Evolutionary conservation across 2,329 filamentous ascomycete species (phyloP).

Genomic region (Diaporthe eres): DNA sequence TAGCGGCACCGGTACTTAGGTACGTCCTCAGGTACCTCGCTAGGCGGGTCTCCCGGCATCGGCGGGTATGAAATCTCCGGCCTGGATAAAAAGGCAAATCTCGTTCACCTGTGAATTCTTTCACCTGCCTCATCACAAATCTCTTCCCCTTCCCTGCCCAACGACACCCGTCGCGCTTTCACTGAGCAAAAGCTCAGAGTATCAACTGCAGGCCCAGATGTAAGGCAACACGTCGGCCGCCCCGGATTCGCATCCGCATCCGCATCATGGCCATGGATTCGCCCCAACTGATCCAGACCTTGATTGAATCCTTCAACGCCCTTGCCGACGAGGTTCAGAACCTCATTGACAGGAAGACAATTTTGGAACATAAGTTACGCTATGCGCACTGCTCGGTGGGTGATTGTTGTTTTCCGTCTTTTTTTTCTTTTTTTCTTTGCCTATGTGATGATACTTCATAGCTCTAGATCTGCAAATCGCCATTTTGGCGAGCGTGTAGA

Average conservation of each 20-base stretch:
- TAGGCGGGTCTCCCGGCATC: slow-evolving; percentile 28
- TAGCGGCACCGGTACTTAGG: slow-evolving; percentile 17
- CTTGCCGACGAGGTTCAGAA: slow-evolving; percentile 76
- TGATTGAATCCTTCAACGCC: slow-evolving; percentile 75
- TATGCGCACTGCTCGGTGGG: slow-evolving; percentile 78
- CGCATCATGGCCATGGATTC: slow-evolving; percentile 55
- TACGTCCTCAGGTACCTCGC: neutral
- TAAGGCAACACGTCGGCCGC: slow-evolving; percentile 5
- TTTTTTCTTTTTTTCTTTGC: slow-evolving; percentile 19
- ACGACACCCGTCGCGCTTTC: slow-evolving; percentile 2
- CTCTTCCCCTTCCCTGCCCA: slow-evolving; percentile 4
- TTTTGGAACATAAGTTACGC: slow-evolving; percentile 76
- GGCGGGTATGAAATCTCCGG: neutral
- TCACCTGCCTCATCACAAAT: neutral
- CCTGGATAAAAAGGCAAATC: slow-evolving; percentile 29
- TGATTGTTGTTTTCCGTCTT: slow-evolving; percentile 3
- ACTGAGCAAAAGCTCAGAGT: neutral
- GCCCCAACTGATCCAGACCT: slow-evolving; percentile 65
- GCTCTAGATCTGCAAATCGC: slow-evolving; percentile 48
- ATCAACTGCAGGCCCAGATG: slow-evolving; percentile 37
- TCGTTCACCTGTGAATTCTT: neutral
- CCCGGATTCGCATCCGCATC: slow-evolving; percentile 32
- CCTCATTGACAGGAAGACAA: slow-evolving; percentile 73
- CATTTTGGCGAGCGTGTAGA: slow-evolving; percentile 39
- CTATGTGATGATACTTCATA: slow-evolving; percentile 58